These are phyloP conservation scores for Hibiscus syriacus DNA, from an alignment of 345 rosid genomes.

Conservation along the genomic window DNA sequence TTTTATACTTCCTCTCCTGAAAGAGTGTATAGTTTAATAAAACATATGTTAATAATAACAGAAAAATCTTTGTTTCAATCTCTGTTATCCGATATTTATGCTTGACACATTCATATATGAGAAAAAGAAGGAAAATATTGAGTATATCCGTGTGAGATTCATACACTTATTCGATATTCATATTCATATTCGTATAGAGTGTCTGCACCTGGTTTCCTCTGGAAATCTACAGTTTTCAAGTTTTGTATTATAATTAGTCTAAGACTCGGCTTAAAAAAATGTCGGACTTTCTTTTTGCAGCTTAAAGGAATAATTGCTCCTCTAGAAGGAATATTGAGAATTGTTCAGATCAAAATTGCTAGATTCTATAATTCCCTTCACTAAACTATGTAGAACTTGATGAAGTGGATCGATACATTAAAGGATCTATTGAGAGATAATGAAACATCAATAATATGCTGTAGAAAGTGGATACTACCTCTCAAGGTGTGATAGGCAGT, in stretches of 20 bases:
- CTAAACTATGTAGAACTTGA: not conserved
- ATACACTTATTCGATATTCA: not conserved
- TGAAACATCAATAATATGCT: not conserved
- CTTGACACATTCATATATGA: not conserved
- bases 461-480: not conserved
- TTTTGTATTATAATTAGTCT: not conserved
- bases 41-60: too few relatives aligned
- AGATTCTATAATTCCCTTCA: not conserved
- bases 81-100: too few relatives aligned
- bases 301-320: not conserved
- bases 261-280: too few relatives aligned
- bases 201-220: too few relatives aligned
- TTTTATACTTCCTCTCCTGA: too few relatives aligned
- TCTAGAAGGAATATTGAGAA: not conserved
- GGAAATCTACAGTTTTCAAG: not conserved
- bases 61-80: too few relatives aligned
- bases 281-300: not conserved
- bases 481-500: conserved; percentile 2
- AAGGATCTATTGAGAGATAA: not conserved
- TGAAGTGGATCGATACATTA: not conserved
- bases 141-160: not conserved
- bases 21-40: too few relatives aligned
- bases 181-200: too few relatives aligned
- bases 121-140: too few relatives aligned
- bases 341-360: not conserved